phyloP scores from a whole-genome alignment of 179 eudicot species.

The Silene coronaria region DNA sequence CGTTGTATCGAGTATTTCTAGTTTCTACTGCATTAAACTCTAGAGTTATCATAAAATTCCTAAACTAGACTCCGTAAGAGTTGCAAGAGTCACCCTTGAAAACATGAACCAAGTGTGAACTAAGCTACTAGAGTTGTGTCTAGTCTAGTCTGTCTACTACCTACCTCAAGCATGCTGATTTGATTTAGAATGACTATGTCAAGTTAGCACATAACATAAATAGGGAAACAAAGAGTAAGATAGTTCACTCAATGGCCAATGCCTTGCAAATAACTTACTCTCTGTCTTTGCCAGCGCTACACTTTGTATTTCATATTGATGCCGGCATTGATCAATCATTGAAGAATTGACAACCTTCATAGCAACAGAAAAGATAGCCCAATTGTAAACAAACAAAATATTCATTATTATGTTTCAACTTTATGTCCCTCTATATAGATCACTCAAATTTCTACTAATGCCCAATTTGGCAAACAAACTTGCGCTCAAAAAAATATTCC shows the following conservation, averaged over 20 bases:
- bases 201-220: background rate
- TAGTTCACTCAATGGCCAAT: background rate
- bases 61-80: too few relatives aligned
- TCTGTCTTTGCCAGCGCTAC: slow-evolving; percentile 40
- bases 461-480: background rate
- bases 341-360: slow-evolving; percentile 14
- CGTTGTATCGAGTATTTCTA: too few relatives aligned
- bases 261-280: slow-evolving; percentile 26
- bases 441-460: background rate
- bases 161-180: too few relatives aligned
- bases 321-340: slow-evolving; percentile 32
- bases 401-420: too few relatives aligned
- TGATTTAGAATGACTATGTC: too few relatives aligned
- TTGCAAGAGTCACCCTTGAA: too few relatives aligned
- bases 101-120: too few relatives aligned
- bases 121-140: too few relatives aligned
- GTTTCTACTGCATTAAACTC: too few relatives aligned
- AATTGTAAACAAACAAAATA: background rate
- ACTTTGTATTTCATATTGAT: slow-evolving; percentile 63
- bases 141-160: too few relatives aligned
- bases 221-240: background rate
- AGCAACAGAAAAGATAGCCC: background rate
- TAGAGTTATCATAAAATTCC: too few relatives aligned
- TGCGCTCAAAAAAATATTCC: background rate
- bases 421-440: too few relatives aligned